These are phyloP conservation scores for Edaphochlamys debaryana DNA, from an alignment of 139 green algal genomes.

Conservation along the genomic window DNA sequence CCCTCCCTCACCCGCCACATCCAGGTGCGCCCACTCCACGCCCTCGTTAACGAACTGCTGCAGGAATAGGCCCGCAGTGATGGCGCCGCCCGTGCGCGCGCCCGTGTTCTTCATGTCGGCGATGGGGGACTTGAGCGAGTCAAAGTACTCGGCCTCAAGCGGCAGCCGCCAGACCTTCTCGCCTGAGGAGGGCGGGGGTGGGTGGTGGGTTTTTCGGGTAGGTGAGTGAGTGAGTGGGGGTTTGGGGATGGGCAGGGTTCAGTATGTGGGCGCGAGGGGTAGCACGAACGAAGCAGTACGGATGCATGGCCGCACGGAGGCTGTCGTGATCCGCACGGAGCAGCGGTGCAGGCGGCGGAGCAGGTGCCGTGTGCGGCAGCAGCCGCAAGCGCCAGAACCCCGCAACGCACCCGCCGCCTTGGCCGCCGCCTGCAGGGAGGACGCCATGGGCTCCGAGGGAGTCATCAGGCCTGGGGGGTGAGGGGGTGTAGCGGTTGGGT, in stretches of 20 bases:
- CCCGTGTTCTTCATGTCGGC: slow-evolving; percentile 94
- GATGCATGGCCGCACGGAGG: too few species aligned
- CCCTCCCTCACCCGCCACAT: slow-evolving; percentile 81
- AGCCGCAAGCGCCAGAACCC: too few species aligned
- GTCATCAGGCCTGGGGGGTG: slow-evolving; percentile 88
- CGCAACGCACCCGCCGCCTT: slow-evolving; percentile 50
- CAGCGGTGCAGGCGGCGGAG: too few species aligned
- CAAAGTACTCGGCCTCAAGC: slow-evolving; percentile 88
- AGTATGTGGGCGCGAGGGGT: too few species aligned
- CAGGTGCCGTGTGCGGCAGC: too few species aligned
- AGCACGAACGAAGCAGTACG: too few species aligned
- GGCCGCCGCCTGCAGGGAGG: slow-evolving; percentile 53
- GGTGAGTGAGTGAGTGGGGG: not conserved
- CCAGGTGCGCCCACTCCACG: slow-evolving; percentile 93
- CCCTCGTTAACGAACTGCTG: slow-evolving; percentile 83
- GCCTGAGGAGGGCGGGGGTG: not conserved
- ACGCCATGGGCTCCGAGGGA: slow-evolving; percentile 74
- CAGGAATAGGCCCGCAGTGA: slow-evolving; percentile 96
- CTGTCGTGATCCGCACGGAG: too few species aligned
- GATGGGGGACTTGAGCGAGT: slow-evolving; percentile 70
- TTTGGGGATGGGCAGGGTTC: too few species aligned
- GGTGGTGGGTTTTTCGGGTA: not conserved
- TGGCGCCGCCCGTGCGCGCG: slow-evolving; percentile 71
- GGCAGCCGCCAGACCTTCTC: slow-evolving; percentile 90
- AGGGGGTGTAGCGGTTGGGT: too few species aligned